Conservation (phyloP, 2,329 filamentous ascomycete genomes). For the Diaporthe capsici region DNA sequence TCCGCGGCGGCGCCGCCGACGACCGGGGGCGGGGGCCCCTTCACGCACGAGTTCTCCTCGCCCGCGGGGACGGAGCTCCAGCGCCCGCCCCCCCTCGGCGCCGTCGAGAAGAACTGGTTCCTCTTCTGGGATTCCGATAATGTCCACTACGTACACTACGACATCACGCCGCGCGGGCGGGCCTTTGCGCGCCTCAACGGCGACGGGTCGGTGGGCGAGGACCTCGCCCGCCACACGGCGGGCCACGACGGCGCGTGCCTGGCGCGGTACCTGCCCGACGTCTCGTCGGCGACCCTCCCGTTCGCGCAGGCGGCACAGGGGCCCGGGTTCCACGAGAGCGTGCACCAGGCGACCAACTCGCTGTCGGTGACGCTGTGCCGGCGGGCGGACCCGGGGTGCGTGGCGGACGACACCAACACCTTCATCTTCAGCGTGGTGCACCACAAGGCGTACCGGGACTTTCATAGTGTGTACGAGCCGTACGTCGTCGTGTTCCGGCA, state of each 20-base stretch:
- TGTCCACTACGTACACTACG: slow-evolving; percentile 66
- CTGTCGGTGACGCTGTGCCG: slow-evolving; percentile 68
- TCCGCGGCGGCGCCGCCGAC: too few relatives aligned
- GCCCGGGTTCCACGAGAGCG: slow-evolving; percentile 54
- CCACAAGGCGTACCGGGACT: slow-evolving; percentile 64
- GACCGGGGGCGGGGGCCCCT: background rate
- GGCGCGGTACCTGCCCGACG: slow-evolving; percentile 58
- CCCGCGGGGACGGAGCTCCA: slow-evolving; percentile 63
- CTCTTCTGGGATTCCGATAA: slow-evolving; percentile 68
- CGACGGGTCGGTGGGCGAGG: slow-evolving; percentile 62
- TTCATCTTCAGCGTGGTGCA: slow-evolving; percentile 70
- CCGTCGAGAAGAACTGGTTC: slow-evolving; percentile 74
- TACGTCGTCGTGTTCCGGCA: slow-evolving; percentile 67
- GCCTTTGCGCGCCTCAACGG: slow-evolving; percentile 60
- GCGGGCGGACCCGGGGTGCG: slow-evolving; percentile 60
- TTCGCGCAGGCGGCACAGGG: slow-evolving; percentile 33
- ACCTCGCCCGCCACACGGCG: slow-evolving; percentile 58
- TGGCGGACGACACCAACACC: slow-evolving; percentile 61
- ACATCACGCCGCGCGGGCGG: slow-evolving; percentile 61
- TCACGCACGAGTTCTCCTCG: slow-evolving; percentile 53
- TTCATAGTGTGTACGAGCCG: slow-evolving; percentile 68
- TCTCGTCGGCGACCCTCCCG: slow-evolving; percentile 43
- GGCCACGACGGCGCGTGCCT: slow-evolving; percentile 61
- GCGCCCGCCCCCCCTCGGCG: slow-evolving; percentile 59
- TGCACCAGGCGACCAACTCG: slow-evolving; percentile 74